phyloP scores from a whole-genome alignment of 192 early-diverging fungal genomes.

The Chytriomyces sp. region DNA sequence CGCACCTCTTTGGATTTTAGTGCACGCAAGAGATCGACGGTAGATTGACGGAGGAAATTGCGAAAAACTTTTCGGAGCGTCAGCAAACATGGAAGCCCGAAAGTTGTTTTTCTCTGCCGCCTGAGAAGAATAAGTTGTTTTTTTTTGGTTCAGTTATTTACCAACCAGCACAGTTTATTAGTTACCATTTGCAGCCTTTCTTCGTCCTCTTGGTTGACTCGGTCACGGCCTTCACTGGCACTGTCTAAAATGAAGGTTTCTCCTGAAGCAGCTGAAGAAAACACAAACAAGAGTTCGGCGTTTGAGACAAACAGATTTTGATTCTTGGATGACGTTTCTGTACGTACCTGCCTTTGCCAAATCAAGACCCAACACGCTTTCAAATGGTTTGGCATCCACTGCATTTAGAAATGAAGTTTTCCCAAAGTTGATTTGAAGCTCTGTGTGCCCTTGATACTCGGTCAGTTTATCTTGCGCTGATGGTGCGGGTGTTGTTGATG shows the following conservation, averaged over 20 bases:
- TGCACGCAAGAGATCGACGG: conserved; percentile 57
- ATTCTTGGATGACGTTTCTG: neutral
- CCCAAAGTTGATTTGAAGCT: conserved; percentile 58
- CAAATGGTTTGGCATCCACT: conserved; percentile 5
- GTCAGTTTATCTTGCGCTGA: neutral
- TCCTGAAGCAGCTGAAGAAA: neutral
- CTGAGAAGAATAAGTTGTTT: conserved; percentile 19
- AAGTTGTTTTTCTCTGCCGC: conserved; percentile 54
- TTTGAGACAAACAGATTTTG: neutral
- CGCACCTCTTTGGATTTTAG: conserved; percentile 57
- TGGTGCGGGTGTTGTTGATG: neutral
- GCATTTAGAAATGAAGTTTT: conserved; percentile 42
- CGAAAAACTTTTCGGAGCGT: conserved; percentile 55
- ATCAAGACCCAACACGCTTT: neutral
- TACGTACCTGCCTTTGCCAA: neutral
- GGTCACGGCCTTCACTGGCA: conserved; percentile 26
- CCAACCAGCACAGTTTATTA: too few species aligned
- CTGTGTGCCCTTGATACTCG: conserved; percentile 32
- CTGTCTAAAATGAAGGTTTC: conserved; percentile 40
- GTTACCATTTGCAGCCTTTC: conserved; percentile 54
- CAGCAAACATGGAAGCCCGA: conserved; percentile 37
- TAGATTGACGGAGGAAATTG: conserved; percentile 65
- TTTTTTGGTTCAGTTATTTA: neutral
- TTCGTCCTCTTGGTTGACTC: conserved; percentile 50
- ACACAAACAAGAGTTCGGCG: neutral